Evolutionary conservation across 2,329 filamentous ascomycete species (phyloP).

Genomic region (Diplocarpon rosae): DNA sequence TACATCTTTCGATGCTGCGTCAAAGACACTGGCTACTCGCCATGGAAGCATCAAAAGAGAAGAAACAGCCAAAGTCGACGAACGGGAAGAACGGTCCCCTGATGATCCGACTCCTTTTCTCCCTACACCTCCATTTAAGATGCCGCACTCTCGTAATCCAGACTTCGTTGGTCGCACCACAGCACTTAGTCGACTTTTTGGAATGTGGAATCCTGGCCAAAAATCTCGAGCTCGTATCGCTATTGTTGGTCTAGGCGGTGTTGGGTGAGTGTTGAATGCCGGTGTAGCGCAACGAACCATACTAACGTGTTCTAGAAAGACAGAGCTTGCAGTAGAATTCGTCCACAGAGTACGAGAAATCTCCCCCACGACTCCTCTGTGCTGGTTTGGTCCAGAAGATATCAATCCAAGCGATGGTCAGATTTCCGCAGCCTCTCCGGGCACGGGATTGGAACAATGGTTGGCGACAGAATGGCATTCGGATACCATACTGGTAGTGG

Average conservation of each 20-base stretch:
- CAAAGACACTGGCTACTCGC: neutral
- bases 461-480: conserved; percentile 5
- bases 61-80: conserved; percentile 1
- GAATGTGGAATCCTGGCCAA: conserved; percentile 18
- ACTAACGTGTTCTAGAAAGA: conserved; percentile 15
- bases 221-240: conserved; percentile 13
- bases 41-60: neutral
- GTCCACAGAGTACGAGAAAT: conserved; percentile 16
- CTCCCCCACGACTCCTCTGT: conserved; percentile 17
- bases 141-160: conserved; percentile 15
- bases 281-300: neutral
- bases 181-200: conserved; percentile 14
- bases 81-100: neutral
- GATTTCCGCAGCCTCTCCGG: neutral
- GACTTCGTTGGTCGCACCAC: conserved; percentile 18
- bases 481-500: conserved; percentile 15
- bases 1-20: conserved; percentile 1
- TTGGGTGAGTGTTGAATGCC: conserved; percentile 12
- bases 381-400: conserved; percentile 16
- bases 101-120: no score
- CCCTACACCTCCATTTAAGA: conserved; percentile 10
- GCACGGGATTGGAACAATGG: conserved; percentile 13
- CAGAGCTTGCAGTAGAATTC: conserved; percentile 19
- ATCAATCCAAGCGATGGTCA: conserved; percentile 1
- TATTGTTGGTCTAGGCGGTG: conserved; percentile 20